phyloP scores from a whole-genome alignment of 1,139 yeast genomes.

The Yamadazyma diddensiae region DNA sequence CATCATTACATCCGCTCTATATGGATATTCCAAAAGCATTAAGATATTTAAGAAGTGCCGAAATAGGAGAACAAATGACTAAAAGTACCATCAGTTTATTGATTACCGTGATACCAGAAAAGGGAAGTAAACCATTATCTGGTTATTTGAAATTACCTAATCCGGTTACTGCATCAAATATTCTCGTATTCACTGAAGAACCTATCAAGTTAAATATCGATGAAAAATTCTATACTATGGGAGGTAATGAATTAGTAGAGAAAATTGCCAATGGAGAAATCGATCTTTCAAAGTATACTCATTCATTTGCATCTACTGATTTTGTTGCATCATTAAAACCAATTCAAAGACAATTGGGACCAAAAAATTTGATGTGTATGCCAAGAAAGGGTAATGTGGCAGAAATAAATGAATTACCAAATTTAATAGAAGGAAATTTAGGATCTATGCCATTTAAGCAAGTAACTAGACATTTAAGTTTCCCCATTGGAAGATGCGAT shows the following conservation, averaged over 20 bases:
- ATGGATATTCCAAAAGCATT: conserved; percentile 74
- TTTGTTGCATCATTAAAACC: conserved; percentile 58
- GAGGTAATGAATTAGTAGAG: conserved; percentile 71
- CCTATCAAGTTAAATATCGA: conserved; percentile 26
- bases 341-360: conserved; percentile 80
- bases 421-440: conserved; percentile 51
- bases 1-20: conserved; percentile 56
- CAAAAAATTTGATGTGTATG: conserved; percentile 85
- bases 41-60: conserved; percentile 80
- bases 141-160: conserved; percentile 80
- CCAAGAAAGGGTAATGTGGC: conserved; percentile 85
- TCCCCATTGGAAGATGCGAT: conserved; percentile 76
- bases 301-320: conserved; percentile 84
- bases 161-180: conserved; percentile 61
- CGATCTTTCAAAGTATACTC: conserved; percentile 60
- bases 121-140: conserved; percentile 70
- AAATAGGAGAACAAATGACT: conserved; percentile 74
- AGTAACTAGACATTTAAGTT: conserved; percentile 53
- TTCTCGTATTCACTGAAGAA: conserved; percentile 67
- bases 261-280: conserved; percentile 54
- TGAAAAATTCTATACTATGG: conserved; percentile 36
- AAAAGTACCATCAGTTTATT: conserved; percentile 69
- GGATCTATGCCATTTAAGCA: conserved; percentile 79
- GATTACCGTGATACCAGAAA: conserved; percentile 69
- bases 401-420: conserved; percentile 47